Base-by-base conservation (phyloP, 441 rosid species). In the Macaranga tanarius region DNA sequence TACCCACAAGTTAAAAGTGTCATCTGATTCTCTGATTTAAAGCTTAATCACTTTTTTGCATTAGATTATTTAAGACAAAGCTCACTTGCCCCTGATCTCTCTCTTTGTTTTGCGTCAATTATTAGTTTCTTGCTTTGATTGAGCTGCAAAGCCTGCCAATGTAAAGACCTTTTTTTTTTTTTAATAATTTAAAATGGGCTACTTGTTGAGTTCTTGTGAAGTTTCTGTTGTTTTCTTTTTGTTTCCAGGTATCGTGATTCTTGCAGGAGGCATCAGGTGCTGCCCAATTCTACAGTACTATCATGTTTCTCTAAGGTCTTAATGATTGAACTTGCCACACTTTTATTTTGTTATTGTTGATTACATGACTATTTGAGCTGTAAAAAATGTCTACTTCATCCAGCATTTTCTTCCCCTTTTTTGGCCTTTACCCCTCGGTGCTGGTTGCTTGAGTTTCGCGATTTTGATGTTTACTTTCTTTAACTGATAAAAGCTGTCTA, bases 301-400 rank as follows among this genome's bases (percentile, higher is more conserved):
- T 81, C 86, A 10, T 87, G 83, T 81, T 78, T 87, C 71, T 75
- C 73, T 5, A 75, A 87, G 88, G 90, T 85, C n/a, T 45, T 50
- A 28, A 58, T 40, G 3, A 0, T 38, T 62, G 20, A 22, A 69
- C 28, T 45, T 62, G 20, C 26, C 16, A 20, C 47, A 4, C 10
- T 0, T 10, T 9, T n/a, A n/a, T n/a, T 45, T 40, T 54, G 55
- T 15, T 15, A 1, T 42, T 42, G 8, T 34, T 34, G 38, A 34
- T 42, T 42, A 42, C 12, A 42, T 42, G 12, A 10, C 7, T 10
- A 10, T 10, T 42, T 11, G 12, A 42, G 47, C 2, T 42, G 26
- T 12, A 11, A 34, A n/a, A 44, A 17, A 38, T n/a, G 19, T 65
- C 65, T 62, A 17, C 31, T 10, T 60, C 20, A 22, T 64, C 20